Evolutionary conservation across 768 basidiomycete species (phyloP).

Genomic region (Auriscalpium microsporum): DNA sequence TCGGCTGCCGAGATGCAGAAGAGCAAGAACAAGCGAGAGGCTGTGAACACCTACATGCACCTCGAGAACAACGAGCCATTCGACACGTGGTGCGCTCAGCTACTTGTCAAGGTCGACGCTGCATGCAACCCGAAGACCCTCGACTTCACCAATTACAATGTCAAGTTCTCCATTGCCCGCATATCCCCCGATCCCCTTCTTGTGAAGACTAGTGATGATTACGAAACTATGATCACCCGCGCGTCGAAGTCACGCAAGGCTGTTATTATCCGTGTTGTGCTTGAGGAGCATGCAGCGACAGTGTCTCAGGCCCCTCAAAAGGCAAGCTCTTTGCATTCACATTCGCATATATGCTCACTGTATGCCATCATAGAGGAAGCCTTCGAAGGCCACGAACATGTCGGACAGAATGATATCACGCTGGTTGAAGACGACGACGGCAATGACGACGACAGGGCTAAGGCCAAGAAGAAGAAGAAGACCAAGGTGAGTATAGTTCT

Average conservation of each 20-base stretch:
- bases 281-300: background rate
- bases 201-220: background rate
- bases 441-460: background rate
- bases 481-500: background rate
- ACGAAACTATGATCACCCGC: background rate
- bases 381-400: background rate
- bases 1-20: background rate
- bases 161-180: background rate
- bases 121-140: background rate
- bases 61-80: background rate
- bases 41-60: background rate
- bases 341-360: background rate
- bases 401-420: no score
- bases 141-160: background rate
- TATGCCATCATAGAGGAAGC: background rate
- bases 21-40: background rate
- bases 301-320: no score
- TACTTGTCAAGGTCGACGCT: background rate
- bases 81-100: background rate
- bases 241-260: background rate
- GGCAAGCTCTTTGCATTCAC: no score
- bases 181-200: background rate
- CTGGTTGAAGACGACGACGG: background rate
- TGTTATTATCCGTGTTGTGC: background rate
- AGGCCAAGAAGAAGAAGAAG: background rate